Conservation (phyloP, 345 rosid species). For the Rubroshorea leprosula region DNA sequence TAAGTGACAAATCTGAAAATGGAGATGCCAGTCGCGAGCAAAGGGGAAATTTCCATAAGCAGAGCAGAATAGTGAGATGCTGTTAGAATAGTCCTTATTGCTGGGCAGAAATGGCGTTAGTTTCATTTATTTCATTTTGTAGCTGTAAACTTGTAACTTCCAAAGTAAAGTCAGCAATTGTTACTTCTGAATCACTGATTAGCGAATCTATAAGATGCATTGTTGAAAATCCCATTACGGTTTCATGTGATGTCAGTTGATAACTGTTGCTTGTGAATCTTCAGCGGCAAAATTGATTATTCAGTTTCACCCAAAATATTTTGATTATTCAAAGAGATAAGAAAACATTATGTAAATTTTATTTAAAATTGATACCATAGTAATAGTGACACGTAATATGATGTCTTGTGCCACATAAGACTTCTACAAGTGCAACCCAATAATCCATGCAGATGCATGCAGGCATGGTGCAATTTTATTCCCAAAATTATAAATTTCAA, state of each 20-base stretch:
- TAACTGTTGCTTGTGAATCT: not conserved
- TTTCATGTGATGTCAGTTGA: not conserved
- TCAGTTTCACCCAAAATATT: too few relatives aligned
- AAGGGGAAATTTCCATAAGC: not conserved
- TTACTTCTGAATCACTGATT: slow-evolving; percentile 2
- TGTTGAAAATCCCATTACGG: not conserved
- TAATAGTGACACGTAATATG: not conserved
- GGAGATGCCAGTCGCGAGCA: slow-evolving; percentile 14
- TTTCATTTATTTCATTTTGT: slow-evolving; percentile 21
- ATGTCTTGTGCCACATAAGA: too few relatives aligned
- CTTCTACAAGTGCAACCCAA: too few relatives aligned
- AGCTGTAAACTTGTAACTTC: slow-evolving; percentile 19
- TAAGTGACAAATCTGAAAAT: slow-evolving; percentile 16
- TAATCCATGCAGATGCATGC: not conserved
- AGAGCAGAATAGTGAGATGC: too few relatives aligned
- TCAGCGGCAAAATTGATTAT: not conserved
- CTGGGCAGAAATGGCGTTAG: slow-evolving; percentile 14
- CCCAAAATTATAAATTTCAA: slow-evolving; percentile 7
- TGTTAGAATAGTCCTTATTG: slow-evolving; percentile 13
- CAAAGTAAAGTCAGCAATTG: slow-evolving; percentile 5
- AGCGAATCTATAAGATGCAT: not conserved
- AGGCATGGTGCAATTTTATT: slow-evolving; percentile 20
- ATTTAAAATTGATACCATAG: not conserved
- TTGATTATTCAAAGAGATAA: too few relatives aligned
- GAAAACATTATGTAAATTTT: not conserved